These are phyloP conservation scores for Mycena indigotica DNA, from an alignment of 768 basidiomycete species.

Conservation along the genomic window DNA sequence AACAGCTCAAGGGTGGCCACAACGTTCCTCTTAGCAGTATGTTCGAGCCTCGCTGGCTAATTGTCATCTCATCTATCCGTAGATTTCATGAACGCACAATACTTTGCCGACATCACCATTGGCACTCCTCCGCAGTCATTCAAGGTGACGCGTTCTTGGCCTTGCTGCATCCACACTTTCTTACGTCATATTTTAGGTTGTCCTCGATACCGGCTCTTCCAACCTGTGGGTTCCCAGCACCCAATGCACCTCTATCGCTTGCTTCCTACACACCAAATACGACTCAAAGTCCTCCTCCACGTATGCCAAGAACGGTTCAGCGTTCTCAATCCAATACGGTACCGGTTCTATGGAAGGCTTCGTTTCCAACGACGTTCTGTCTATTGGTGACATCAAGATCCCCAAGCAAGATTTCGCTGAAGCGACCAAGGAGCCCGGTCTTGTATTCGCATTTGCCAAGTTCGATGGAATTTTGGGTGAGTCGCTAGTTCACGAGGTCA, in stretches of 20 bases:
- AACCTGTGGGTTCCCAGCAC: conserved; percentile 93
- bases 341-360: conserved; percentile 97
- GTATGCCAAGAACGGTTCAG: conserved; percentile 86
- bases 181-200: conserved; percentile 79
- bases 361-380: conserved; percentile 80
- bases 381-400: conserved; percentile 82
- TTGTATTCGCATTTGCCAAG: conserved; percentile 97
- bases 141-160: conserved; percentile 30
- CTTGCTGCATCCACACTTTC: conserved; percentile 1
- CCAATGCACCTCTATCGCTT: conserved; percentile 84
- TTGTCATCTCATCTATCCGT: conserved; percentile 10
- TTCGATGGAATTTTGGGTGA: conserved; percentile 37
- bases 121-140: conserved; percentile 84
- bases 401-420: conserved; percentile 87
- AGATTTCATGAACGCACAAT: conserved; percentile 99
- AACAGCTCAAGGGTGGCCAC: conserved; percentile 77
- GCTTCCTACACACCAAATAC: conserved; percentile 94
- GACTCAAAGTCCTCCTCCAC: conserved; percentile 77
- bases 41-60: conserved; percentile 31
- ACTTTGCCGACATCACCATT: conserved; percentile 84
- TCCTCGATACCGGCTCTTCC: conserved; percentile 91
- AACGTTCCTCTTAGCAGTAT: conserved; percentile 85
- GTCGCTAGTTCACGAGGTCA: not conserved
- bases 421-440: conserved; percentile 93
- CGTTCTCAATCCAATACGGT: conserved; percentile 92